Conservation (phyloP, 805 yeast genomes). For the Kuraishia cidri region DNA sequence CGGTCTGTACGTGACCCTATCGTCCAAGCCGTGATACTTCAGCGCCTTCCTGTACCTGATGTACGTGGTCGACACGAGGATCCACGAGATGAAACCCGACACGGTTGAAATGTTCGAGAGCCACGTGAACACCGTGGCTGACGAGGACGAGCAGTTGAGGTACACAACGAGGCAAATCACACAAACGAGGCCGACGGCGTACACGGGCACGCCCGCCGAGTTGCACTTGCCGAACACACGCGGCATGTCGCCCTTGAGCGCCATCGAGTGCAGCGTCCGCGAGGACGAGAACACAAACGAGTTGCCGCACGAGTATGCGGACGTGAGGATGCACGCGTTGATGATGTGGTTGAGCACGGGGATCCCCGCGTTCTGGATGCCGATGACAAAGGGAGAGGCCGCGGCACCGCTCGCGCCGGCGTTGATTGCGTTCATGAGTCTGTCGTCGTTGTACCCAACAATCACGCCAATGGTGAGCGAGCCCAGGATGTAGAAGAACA, state of each 20-base stretch:
- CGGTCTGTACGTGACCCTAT: conserved; percentile 47
- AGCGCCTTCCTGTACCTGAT: conserved; percentile 36
- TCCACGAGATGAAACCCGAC: conserved; percentile 55
- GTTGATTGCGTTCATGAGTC: too few relatives aligned
- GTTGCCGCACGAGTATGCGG: conserved; percentile 52
- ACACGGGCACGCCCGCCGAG: conserved; percentile 60
- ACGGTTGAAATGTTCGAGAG: conserved; percentile 51
- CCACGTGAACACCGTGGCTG: conserved; percentile 51
- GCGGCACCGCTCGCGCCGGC: conserved; percentile 30
- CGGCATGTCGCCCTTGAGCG: conserved; percentile 62
- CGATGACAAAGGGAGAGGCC: conserved; percentile 77
- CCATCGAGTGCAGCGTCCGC: conserved; percentile 54
- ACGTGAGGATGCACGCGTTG: conserved; percentile 57
- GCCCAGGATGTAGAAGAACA: conserved; percentile 40
- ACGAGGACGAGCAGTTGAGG: conserved; percentile 51
- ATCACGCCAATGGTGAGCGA: conserved; percentile 42
- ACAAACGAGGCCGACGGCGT: conserved; percentile 42
- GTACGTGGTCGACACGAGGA: conserved; percentile 38
- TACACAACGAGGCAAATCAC: conserved; percentile 47
- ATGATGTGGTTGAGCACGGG: conserved; percentile 65
- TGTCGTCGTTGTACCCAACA: conserved; percentile 41
- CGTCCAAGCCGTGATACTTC: conserved; percentile 36
- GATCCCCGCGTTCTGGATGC: conserved; percentile 63
- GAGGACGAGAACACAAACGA: conserved; percentile 61
- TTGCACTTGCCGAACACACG: conserved; percentile 48